Evolutionary conservation across 768 basidiomycete genomes (phyloP), one percentile per base, ranked within the genome.

Genomic region (Rhizopogon roseolus): DNA sequence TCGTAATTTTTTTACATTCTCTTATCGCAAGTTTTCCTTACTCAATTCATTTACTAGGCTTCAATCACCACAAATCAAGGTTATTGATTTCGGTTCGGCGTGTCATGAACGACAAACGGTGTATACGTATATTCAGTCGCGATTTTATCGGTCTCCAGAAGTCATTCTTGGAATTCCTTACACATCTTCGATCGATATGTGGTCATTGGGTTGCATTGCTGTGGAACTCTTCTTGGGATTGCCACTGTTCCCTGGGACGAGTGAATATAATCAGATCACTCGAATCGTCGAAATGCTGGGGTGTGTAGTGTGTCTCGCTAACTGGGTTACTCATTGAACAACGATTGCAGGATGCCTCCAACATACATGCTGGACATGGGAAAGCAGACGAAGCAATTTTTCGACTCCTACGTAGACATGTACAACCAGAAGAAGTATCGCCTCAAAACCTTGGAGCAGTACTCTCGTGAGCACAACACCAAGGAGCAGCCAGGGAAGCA

Each of bases 31-130:
- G 38, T 50, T 49, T 51, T 38, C 37, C 44, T 49, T 41, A 48
- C 29, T 48, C 46, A 41, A 40, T 36, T 9, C 40, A 32, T 36
- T 49, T 41, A 49, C 36, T 63, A 97, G 94, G 17, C 79, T 99
- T 36, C 94, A 96, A 78, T 93, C 95, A 9, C 96, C 96, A 3
- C 88, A 93, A 71, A 98, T 98, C 76, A 98, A 98, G 73, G 90
- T 99, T 50, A 98, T 99, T 66, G 96, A 98, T 74, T 98, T 98
- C 73, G 97, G 97, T 40, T 98, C 95, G 5, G 94, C 97, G 16
- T 99, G 97, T 67, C 95, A 98, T 67, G 97, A 98, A 73, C 87
- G 92, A 62, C 95, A 98, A 71, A 99, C 96, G n/a, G 94, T 98
- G 41, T 99, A 99, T 70, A 99, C 97, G 4, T 99, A 99, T 73